phyloP scores from a whole-genome alignment of 176 grass and related monocot genomes.

The Hordeum marinum region DNA sequence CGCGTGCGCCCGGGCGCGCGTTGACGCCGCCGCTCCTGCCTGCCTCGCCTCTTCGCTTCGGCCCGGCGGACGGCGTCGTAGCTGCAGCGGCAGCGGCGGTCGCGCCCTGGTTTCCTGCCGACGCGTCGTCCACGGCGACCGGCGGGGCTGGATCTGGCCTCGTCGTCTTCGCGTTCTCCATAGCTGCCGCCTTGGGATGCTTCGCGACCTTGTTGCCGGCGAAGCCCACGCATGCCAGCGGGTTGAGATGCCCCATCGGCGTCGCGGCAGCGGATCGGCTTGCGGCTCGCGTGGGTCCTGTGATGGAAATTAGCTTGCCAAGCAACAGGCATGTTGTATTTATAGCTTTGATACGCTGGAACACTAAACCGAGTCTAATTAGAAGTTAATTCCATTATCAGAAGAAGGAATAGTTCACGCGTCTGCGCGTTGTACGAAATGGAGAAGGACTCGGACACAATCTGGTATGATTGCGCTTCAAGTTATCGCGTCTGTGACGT shows the following conservation, averaged over 20 bases:
- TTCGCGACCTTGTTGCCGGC: neutral
- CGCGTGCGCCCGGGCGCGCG: neutral
- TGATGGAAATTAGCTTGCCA: neutral
- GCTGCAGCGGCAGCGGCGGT: neutral
- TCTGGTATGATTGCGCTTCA: too few species aligned
- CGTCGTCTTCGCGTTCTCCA: neutral
- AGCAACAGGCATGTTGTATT: too few species aligned
- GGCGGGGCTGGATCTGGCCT: neutral
- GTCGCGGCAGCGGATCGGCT: too few species aligned
- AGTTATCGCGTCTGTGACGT: too few species aligned
- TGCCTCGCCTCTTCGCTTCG: neutral
- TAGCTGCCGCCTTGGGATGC: neutral
- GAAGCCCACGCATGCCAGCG: neutral
- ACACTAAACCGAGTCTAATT: neutral
- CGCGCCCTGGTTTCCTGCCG: neutral
- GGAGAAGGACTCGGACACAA: too few species aligned
- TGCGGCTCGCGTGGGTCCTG: neutral
- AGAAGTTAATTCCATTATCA: neutral
- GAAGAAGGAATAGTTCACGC: too few species aligned
- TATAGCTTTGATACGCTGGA: neutral
- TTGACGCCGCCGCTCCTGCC: neutral
- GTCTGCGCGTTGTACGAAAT: too few species aligned
- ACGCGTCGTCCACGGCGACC: neutral
- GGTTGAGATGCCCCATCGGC: neutral
- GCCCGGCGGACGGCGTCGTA: neutral